phyloP scores from a whole-genome alignment of 2,329 filamentous ascomycete species.

The Botrytis pseudocinerea region DNA sequence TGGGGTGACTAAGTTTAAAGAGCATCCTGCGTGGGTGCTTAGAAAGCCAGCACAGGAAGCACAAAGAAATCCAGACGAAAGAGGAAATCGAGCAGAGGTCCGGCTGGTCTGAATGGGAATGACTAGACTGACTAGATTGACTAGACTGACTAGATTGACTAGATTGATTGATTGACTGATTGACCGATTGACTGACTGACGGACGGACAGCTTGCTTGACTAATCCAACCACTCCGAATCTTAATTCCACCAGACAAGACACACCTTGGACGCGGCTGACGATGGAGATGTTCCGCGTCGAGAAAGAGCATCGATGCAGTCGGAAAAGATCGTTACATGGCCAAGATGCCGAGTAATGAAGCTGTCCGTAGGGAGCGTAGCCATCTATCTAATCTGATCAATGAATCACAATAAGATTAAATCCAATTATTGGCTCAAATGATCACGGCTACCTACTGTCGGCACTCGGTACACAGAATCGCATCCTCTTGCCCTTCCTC shows the following conservation, averaged over 20 bases:
- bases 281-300: neutral
- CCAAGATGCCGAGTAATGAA: conserved; percentile 8
- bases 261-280: neutral
- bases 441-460: neutral
- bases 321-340: neutral
- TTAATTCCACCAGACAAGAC: conserved; percentile 16
- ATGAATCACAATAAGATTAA: neutral
- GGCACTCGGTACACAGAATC: neutral
- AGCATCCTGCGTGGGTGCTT: neutral
- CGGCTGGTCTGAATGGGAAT: neutral
- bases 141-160: neutral
- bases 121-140: neutral
- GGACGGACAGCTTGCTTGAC: neutral
- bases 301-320: neutral
- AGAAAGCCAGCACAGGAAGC: neutral
- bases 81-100: neutral
- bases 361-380: neutral
- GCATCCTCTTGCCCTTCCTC: too few species aligned
- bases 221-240: conserved; percentile 16
- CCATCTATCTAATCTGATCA: neutral
- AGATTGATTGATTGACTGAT: neutral
- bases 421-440: neutral
- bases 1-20: neutral
- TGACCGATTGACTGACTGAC: neutral
- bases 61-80: neutral